Conservation (phyloP, 2,329 filamentous ascomycete genomes). For the Cadophora malorum region DNA sequence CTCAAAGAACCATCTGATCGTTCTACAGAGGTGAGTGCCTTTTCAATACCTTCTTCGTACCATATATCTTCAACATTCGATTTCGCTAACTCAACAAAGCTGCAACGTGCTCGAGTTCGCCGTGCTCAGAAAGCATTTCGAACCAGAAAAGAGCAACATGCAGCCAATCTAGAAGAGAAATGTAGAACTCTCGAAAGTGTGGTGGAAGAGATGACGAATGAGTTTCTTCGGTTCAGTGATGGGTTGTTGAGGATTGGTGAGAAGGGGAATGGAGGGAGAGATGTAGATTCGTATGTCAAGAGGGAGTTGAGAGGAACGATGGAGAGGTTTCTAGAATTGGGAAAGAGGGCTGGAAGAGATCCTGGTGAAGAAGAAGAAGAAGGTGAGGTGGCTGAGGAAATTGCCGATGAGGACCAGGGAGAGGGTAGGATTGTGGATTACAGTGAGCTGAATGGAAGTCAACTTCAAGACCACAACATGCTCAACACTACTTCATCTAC, state of each 20-base stretch:
- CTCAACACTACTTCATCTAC: neutral
- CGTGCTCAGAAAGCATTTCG: conserved; percentile 32
- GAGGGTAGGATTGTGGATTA: too few relatives aligned
- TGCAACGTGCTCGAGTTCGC: conserved; percentile 28
- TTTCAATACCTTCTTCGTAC: too few relatives aligned
- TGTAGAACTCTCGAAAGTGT: conserved; percentile 29
- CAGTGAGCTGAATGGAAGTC: neutral
- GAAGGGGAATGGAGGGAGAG: neutral
- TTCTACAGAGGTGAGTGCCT: conserved; percentile 5
- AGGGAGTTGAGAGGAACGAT: conserved; percentile 22
- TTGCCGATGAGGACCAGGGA: too few relatives aligned
- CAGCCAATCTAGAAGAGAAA: conserved; percentile 21
- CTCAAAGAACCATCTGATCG: conserved; percentile 11
- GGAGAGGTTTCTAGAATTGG: conserved; percentile 27
- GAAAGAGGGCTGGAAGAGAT: conserved; percentile 19
- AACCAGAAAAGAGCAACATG: conserved; percentile 28
- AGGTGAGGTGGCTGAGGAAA: neutral
- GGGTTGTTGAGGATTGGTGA: conserved; percentile 4
- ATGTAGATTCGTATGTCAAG: conserved; percentile 5
- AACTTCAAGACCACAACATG: neutral
- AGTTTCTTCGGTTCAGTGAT: conserved; percentile 31
- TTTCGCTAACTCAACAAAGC: neutral
- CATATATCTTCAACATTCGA: too few relatives aligned
- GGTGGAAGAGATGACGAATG: conserved; percentile 32
- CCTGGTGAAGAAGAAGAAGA: neutral